Percentiles rank a stretch among this genome's conserved stretches.
phyloP scores from a whole-genome alignment of 2,329 filamentous ascomycete genomes.

The Verticillium nonalfalfae region DNA sequence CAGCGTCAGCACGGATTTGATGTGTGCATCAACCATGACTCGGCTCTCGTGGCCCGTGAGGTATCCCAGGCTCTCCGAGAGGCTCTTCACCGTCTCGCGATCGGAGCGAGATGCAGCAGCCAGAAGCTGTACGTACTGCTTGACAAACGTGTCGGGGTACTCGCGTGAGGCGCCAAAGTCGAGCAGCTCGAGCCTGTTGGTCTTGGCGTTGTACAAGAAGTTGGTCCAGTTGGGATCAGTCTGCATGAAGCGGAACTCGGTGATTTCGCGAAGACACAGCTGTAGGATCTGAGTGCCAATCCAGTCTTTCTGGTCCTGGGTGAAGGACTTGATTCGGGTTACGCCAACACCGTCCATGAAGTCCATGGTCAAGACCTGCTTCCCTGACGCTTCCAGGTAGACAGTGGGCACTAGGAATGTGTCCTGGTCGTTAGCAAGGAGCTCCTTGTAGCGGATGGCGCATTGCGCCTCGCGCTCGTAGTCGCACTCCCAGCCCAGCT shows the following conservation, averaged over 20 bases:
- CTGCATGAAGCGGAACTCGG: slow-evolving; percentile 97
- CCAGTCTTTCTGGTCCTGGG: slow-evolving; percentile 85
- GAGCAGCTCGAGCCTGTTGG: slow-evolving; percentile 74
- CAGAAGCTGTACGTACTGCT: slow-evolving; percentile 72
- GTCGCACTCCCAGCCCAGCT: slow-evolving; percentile 96
- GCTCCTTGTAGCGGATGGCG: slow-evolving; percentile 65
- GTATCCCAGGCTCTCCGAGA: slow-evolving; percentile 79
- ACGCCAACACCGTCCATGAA: slow-evolving; percentile 83
- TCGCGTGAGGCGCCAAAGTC: slow-evolving; percentile 93
- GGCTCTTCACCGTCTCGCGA: slow-evolving; percentile 51
- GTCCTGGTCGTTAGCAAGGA: slow-evolving; percentile 68
- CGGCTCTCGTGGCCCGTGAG: slow-evolving; percentile 83
- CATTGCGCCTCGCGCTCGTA: slow-evolving; percentile 85
- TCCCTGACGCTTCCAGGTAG: slow-evolving; percentile 71
- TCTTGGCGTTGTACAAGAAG: slow-evolving; percentile 78
- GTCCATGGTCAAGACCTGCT: slow-evolving; percentile 87
- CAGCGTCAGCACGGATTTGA: slow-evolving; percentile 80
- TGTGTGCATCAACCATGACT: slow-evolving; percentile 83
- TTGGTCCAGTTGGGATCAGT: slow-evolving; percentile 99
- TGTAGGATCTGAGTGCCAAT: slow-evolving; percentile 91
- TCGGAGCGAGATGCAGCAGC: slow-evolving; percentile 72
- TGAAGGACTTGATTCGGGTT: slow-evolving; percentile 69
- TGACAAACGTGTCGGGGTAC: slow-evolving; percentile 74
- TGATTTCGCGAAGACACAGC: slow-evolving; percentile 86
- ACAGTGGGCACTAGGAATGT: slow-evolving; percentile 77